Base-by-base conservation (phyloP, 768 basidiomycete species). In the Pisolithus marmoratus region DNA sequence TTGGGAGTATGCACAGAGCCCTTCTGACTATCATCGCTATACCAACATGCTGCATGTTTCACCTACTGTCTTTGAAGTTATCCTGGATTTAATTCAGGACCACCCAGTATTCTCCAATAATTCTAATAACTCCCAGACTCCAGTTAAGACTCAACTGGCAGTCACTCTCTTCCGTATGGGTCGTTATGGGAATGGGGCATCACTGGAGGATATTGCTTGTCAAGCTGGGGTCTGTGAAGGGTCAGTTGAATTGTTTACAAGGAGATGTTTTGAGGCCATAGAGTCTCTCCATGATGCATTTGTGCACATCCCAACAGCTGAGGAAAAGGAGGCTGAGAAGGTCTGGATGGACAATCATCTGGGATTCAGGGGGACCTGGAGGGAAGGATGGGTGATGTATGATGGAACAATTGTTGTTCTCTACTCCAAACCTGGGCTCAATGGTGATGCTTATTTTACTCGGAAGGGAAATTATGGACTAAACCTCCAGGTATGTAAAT, bases 361-460 rank as follows among this genome's bases (percentile, higher is more conserved):
- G n/a, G n/a, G 66, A 2, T 72, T 68, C 41, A 26, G 40, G 27
- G 66, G 67, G 15, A 17, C 58, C 8, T 72, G 68, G 70, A 50
- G 64, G 17, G 70, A 74, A 6, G 70, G 70, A 2, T 73, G 62
- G 59, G 31, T 69, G 1, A 71, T 68, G 63, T 68, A 69, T 49
- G 69, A 71, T 60, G 70, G 69, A 1, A 72, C 68, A 0, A 66
- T 66, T 51, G 61, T 71, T 15, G 58, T 60, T 8, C 59, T 70
- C 2, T 64, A 59, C 42, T 24, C 46, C 8, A 67, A 66, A 34
- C 67, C 66, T 23, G 61, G 59, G 0, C 20, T 59, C 6, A 59
- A 72, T 51, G 67, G 71, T 12, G 66, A 70, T 56, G 66, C 62
- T 17, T 73, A 72, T 46, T 71, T 58, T 44, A 67, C 69, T 4